Percentiles rank a stretch among this genome's conserved stretches.
Conservation (phyloP, 1,284 basidiomycete species). For the Ceratobasidium sp. region DNA sequence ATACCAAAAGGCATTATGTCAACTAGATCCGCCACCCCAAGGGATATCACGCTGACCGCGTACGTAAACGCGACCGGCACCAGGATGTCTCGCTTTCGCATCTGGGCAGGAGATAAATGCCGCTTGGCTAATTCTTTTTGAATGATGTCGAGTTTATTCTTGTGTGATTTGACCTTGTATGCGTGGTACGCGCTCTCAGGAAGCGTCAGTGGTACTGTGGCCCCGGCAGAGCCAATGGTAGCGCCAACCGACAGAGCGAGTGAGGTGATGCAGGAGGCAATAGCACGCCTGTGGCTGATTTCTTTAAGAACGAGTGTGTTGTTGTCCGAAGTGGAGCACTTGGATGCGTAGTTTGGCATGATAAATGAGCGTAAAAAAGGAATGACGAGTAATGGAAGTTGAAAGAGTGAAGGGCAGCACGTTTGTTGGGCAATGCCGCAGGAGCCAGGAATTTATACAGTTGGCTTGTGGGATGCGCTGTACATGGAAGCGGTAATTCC, state of each 20-base stretch:
- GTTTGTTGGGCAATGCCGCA: no score
- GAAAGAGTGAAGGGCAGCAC: no score
- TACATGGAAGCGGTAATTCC: no score
- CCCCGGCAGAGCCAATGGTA: not conserved
- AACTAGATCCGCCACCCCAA: constrained; percentile 12
- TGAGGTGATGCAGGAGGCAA: constrained; percentile 16
- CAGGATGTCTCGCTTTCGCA: constrained; percentile 9
- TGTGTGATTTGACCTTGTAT: constrained; percentile 30
- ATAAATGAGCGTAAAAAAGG: no score
- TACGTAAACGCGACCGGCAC: constrained; percentile 1
- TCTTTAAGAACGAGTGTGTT: constrained; percentile 9
- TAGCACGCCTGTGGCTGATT: not conserved
- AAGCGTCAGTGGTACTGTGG: not conserved
- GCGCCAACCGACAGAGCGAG: constrained; percentile 22
- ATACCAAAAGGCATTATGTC: constrained; percentile 6
- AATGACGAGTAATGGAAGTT: no score
- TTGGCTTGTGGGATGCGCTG: no score
- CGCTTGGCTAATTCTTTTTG: constrained; percentile 8
- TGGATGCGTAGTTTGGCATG: not conserved
- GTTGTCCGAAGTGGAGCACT: constrained; percentile 6
- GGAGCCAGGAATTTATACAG: no score
- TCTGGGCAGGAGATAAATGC: not conserved
- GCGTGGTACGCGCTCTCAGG: constrained; percentile 11
- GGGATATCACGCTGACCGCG: not conserved
- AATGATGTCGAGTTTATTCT: not conserved